Evolutionary conservation across 2,329 filamentous ascomycete species (phyloP).

Genomic region (Penicillium sp.): DNA sequence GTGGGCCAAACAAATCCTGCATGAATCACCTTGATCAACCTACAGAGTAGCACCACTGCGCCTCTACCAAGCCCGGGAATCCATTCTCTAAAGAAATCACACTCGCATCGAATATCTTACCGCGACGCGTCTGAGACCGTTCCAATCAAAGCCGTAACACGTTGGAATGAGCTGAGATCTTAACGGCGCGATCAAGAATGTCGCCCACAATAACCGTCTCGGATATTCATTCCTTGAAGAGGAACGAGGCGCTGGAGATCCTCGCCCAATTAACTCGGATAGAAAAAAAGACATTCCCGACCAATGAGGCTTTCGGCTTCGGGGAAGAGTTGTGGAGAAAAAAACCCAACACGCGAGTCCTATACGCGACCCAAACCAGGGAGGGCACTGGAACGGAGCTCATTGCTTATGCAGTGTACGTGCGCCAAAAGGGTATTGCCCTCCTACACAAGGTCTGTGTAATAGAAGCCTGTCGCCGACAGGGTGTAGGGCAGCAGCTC

Average conservation of each 20-base stretch:
- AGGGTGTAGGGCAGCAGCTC: constrained; percentile 49
- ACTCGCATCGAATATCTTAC: neutral
- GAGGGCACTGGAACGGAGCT: constrained; percentile 24
- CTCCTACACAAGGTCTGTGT: constrained; percentile 57
- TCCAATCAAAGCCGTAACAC: neutral
- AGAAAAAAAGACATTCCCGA: constrained; percentile 53
- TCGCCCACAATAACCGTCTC: constrained; percentile 25
- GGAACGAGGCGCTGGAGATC: constrained; percentile 36
- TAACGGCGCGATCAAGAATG: constrained; percentile 15
- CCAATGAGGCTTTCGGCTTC: constrained; percentile 53
- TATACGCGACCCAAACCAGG: constrained; percentile 32
- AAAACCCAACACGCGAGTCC: constrained; percentile 50
- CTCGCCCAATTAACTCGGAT: constrained; percentile 39
- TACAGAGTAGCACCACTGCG: neutral
- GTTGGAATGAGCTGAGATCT: constrained; percentile 6
- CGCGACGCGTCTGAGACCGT: neutral
- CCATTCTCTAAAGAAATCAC: neutral
- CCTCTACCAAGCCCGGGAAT: neutral
- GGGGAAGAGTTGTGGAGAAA: constrained; percentile 46
- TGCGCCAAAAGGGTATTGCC: constrained; percentile 46
- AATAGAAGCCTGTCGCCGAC: constrained; percentile 45
- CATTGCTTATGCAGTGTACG: constrained; percentile 50
- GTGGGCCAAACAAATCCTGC: neutral
- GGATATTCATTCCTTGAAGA: constrained; percentile 40
- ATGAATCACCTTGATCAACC: neutral